These are phyloP conservation scores for Cyberlindnera euphorbiae DNA, from an alignment of 805 yeast genomes.

Conservation along the genomic window DNA sequence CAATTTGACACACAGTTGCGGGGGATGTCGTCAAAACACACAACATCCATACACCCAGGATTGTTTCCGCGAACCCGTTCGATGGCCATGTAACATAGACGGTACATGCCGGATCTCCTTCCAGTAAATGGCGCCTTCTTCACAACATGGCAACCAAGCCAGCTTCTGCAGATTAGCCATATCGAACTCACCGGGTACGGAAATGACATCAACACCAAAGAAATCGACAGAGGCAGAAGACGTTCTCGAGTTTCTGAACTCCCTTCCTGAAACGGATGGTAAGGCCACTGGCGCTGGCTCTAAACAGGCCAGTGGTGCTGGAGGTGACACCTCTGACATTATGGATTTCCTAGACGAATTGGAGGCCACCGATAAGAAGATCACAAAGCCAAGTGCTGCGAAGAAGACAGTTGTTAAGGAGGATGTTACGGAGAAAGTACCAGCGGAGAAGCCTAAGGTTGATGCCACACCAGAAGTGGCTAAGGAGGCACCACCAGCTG, in stretches of 20 bases:
- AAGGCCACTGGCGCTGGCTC: conserved; percentile 24
- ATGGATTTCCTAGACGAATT: conserved; percentile 56
- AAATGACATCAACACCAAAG: conserved; percentile 23
- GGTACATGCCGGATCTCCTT: too few relatives aligned
- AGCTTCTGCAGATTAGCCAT: too few relatives aligned
- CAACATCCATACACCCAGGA: too few relatives aligned
- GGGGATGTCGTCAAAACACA: too few relatives aligned
- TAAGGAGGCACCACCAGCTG: conserved; percentile 16
- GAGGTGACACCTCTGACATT: conserved; percentile 33
- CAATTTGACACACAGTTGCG: too few relatives aligned
- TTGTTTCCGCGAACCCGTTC: too few relatives aligned
- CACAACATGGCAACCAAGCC: too few relatives aligned
- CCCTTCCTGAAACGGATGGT: conserved; percentile 54
- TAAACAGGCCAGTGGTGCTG: conserved; percentile 18
- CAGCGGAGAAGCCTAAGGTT: conserved; percentile 19
- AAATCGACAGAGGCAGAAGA: conserved; percentile 58
- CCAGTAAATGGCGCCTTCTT: too few relatives aligned
- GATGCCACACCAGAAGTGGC: conserved; percentile 16
- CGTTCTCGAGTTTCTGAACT: conserved; percentile 74
- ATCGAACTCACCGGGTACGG: too few relatives aligned
- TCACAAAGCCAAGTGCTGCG: too few relatives aligned
- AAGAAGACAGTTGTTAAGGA: conserved; percentile 17
- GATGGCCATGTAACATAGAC: too few relatives aligned
- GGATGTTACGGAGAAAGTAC: conserved; percentile 8
- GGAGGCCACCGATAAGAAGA: conserved; percentile 34